Percentiles rank a stretch among this genome's conserved stretches.
phyloP scores from a whole-genome alignment of 768 basidiomycete species.

The Floccularia luteovirens region DNA sequence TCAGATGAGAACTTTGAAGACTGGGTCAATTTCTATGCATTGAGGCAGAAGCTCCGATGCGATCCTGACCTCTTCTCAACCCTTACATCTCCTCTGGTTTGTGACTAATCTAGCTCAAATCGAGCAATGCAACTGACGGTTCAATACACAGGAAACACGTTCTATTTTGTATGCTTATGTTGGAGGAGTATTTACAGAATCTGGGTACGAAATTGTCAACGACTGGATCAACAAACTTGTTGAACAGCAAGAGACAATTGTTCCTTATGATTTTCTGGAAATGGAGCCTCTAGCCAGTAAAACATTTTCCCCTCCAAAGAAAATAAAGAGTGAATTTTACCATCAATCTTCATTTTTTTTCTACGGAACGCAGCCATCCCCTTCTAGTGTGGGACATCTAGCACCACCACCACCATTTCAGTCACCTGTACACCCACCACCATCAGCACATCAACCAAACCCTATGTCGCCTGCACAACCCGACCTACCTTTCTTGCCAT shows the following conservation, averaged over 20 bases:
- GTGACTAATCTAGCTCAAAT: conserved; percentile 9
- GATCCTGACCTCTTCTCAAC: conserved; percentile 24
- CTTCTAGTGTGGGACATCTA: neutral
- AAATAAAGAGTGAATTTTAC: conserved; percentile 28
- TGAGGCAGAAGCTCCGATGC: conserved; percentile 42
- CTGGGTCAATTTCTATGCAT: conserved; percentile 41
- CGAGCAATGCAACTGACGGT: conserved; percentile 5
- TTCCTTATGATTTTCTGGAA: neutral
- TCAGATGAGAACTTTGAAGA: conserved; percentile 33
- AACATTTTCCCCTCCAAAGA: conserved; percentile 36
- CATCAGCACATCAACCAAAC: conserved; percentile 24
- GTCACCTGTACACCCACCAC: conserved; percentile 9
- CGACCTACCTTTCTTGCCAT: conserved; percentile 53
- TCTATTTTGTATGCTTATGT: conserved; percentile 60
- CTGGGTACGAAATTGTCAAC: conserved; percentile 42
- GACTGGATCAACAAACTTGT: conserved; percentile 47
- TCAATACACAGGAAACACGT: conserved; percentile 39
- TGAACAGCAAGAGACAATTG: conserved; percentile 9
- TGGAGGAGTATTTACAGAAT: conserved; percentile 52
- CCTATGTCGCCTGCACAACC: conserved; percentile 61
- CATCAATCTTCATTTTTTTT: conserved; percentile 21
- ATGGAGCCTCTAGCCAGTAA: conserved; percentile 12
- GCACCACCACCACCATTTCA: neutral
- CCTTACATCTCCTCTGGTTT: conserved; percentile 34
- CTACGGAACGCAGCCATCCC: conserved; percentile 20